Base-by-base conservation (phyloP, 768 basidiomycete genomes). In the Podaxis rugospora region DNA sequence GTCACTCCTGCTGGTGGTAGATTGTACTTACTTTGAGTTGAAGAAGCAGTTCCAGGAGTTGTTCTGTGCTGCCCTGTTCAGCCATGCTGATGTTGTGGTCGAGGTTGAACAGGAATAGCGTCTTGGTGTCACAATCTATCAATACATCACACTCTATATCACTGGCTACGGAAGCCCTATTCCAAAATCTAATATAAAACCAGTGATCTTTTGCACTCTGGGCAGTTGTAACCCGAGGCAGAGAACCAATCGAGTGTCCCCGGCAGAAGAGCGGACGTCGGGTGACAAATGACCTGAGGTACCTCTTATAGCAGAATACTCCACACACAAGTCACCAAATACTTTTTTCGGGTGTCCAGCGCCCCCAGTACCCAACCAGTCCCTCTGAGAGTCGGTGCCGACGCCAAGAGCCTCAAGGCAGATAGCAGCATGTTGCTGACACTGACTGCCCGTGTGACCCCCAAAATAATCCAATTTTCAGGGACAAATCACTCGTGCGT, bases 11-110 rank as follows among this genome's bases (percentile, higher is more conserved):
- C 21, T 9, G 21, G 10, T 39, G 39, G 14, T 28, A 5, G 37
- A 32, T 11, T n/a, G 7, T 14, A 62, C 68, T 62, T 66, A 81
- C 89, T 75, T 89, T 90, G 60, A 92, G 79, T 25, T 87, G 87
- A n/a, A 90, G 70, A 21, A 92, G 76, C n/a, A 92, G 77, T 66
- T 91, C 89, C 7, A 90, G 75, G 5, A 91, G 78, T 55, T 90
- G 87, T 62, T 89, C 88, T 64, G 87, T 77, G 37, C 52, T 61
- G 18, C 46, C 35, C 44, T 61, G 59, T 28, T 61, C 59, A 10
- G 59, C 59, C 59, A 61, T 61, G 28, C 11, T 54, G 18, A 21
- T 18, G 47, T 23, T 42, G 47, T n/a, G 40, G 40, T 42, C 13
- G n/a, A 42, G 40, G 32, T 32, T 32, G 0, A 32, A 32, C 7